Evolutionary conservation across 2,329 filamentous ascomycete species (phyloP).

Genomic region (Pestalotiopsis sp.): DNA sequence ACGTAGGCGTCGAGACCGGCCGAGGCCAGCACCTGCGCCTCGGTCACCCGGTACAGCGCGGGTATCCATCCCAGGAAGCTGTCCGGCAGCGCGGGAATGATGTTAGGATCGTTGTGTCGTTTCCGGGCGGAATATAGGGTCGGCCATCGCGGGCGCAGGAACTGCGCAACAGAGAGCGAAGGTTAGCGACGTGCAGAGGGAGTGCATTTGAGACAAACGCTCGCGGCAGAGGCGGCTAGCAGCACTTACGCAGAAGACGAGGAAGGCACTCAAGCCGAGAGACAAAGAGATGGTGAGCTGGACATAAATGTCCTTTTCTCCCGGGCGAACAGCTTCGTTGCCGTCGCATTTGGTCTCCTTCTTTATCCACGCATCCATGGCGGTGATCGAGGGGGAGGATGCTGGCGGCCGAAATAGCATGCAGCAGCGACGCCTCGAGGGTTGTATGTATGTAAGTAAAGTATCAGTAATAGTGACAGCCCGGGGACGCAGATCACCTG

Average conservation of each 20-base stretch:
- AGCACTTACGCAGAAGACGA: conserved; percentile 72
- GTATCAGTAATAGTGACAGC: not conserved
- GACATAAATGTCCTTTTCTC: conserved; percentile 53
- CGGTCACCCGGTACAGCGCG: conserved; percentile 79
- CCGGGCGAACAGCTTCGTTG: conserved; percentile 32
- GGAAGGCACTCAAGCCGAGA: conserved; percentile 71
- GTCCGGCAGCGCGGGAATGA: conserved; percentile 78
- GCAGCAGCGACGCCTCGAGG: not conserved
- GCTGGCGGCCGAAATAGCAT: not conserved
- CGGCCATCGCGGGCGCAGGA: conserved; percentile 89
- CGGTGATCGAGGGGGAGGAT: not conserved
- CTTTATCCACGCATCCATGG: conserved; percentile 11
- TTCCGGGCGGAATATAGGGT: conserved; percentile 88
- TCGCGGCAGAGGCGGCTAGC: not conserved
- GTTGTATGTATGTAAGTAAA: not conserved
- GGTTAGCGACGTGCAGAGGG: conserved; percentile 14
- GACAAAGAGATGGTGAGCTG: conserved; percentile 75
- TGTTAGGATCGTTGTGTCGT: conserved; percentile 64
- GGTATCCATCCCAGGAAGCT: conserved; percentile 94
- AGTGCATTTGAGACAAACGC: not conserved
- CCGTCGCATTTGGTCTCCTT: conserved; percentile 3
- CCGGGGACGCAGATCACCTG: not conserved
- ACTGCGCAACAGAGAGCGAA: conserved; percentile 44
- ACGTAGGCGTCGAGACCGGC: conserved; percentile 96
- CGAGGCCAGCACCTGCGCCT: conserved; percentile 86